These are phyloP conservation scores for Ascosphaera apis DNA, from an alignment of 2,329 filamentous ascomycete genomes.

Conservation along the genomic window DNA sequence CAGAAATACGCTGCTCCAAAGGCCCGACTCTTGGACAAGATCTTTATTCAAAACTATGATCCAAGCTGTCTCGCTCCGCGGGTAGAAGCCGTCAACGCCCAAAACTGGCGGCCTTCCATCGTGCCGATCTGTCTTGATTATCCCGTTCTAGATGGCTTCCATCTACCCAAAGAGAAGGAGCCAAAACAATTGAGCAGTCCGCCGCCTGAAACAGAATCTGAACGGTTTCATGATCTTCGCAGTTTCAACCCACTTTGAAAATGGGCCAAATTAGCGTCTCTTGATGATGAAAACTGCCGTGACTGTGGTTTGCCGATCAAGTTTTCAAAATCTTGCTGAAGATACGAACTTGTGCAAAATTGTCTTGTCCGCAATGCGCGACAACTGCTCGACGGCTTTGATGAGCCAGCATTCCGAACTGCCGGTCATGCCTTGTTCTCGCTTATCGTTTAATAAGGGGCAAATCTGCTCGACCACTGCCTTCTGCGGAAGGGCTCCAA, in stretches of 20 bases:
- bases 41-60: constrained; percentile 11
- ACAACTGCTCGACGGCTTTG: background rate
- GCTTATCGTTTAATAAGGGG: no score
- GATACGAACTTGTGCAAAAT: background rate
- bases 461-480: no score
- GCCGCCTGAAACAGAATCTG: background rate
- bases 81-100: constrained; percentile 6
- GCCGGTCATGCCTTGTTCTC: no score
- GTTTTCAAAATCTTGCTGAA: background rate
- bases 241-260: background rate
- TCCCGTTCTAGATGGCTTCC: background rate
- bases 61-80: constrained; percentile 7
- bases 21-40: constrained; percentile 17
- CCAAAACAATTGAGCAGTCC: background rate
- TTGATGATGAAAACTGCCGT: background rate
- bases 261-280: background rate
- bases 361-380: background rate
- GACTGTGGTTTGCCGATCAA: background rate
- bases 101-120: constrained; percentile 5
- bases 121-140: background rate
- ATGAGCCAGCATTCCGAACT: no score
- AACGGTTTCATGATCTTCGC: background rate
- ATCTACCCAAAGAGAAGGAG: background rate
- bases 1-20: constrained; percentile 32
- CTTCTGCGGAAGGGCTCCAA: background rate